phyloP scores from a whole-genome alignment of 305 asterid genomes.

The Rubia occidens region DNA sequence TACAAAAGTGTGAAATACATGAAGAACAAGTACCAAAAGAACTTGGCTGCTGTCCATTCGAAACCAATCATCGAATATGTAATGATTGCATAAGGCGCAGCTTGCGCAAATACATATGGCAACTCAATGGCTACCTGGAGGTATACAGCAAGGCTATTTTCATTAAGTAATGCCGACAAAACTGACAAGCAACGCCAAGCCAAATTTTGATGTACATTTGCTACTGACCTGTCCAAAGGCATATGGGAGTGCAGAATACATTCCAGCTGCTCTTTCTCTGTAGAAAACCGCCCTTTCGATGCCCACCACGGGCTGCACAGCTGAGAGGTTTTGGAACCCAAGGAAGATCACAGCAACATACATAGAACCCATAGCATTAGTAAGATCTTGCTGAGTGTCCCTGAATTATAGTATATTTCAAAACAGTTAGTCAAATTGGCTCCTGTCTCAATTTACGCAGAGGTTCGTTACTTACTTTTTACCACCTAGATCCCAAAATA shows the following conservation, averaged over 20 bases:
- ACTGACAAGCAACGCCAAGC: not conserved
- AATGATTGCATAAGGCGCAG: conserved; percentile 4
- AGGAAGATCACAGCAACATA: conserved; percentile 64
- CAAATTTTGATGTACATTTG: not conserved
- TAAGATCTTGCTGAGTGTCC: conserved; percentile 48
- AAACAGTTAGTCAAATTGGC: not conserved
- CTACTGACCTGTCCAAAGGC: conserved; percentile 70
- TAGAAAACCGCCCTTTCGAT: conserved; percentile 79
- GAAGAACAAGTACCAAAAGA: conserved; percentile 23
- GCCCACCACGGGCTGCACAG: conserved; percentile 80
- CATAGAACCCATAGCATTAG: conserved; percentile 87
- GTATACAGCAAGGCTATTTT: not conserved
- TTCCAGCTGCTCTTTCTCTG: conserved; percentile 82
- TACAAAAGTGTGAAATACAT: conserved; percentile 16
- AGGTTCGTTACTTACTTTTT: conserved; percentile 30
- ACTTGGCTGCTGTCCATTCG: conserved; percentile 18
- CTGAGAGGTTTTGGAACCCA: conserved; percentile 57
- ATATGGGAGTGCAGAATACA: conserved; percentile 84
- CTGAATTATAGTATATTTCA: conserved; percentile 24
- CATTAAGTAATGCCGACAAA: not conserved
- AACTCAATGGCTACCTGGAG: conserved; percentile 16
- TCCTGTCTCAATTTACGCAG: too few relatives aligned
- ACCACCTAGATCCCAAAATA: conserved; percentile 79
- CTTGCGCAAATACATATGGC: conserved; percentile 15
- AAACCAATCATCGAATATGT: conserved; percentile 20